Percentiles rank a stretch among this genome's conserved stretches.
These are phyloP conservation scores for Irpex lacteus DNA, from an alignment of 1,284 basidiomycete genomes.

Conservation along the genomic window DNA sequence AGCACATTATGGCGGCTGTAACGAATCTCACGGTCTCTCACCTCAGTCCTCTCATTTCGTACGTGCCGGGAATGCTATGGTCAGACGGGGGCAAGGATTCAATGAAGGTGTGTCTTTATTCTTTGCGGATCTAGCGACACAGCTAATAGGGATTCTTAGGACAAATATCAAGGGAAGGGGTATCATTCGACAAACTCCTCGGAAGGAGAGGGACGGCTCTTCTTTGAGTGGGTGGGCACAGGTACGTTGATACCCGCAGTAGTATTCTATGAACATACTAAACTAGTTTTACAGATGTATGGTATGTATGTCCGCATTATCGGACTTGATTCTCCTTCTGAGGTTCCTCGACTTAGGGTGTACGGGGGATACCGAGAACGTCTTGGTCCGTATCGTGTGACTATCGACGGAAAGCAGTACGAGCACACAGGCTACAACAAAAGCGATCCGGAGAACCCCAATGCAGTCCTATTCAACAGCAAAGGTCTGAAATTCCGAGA, in stretches of 20 bases:
- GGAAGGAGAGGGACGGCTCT: background rate
- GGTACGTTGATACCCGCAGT: background rate
- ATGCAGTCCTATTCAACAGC: constrained; percentile 1
- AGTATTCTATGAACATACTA: background rate
- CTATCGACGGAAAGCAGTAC: background rate
- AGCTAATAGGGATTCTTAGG: background rate
- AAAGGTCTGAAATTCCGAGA: background rate
- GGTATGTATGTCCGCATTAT: background rate
- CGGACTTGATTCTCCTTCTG: background rate
- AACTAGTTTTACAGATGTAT: background rate
- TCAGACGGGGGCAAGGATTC: background rate
- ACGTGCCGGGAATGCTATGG: background rate
- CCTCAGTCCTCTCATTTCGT: constrained; percentile 1
- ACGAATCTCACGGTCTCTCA: background rate
- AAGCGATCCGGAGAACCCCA: background rate
- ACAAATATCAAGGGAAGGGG: background rate
- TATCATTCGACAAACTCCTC: constrained; percentile 1
- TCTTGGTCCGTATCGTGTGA: background rate
- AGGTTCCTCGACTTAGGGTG: background rate
- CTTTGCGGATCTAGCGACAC: background rate
- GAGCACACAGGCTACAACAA: background rate
- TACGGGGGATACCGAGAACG: background rate
- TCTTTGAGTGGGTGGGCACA: background rate
- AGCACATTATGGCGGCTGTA: background rate
- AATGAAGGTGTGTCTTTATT: background rate